Evolutionary conservation across 257 asterid species (phyloP), one percentile per base, ranked within the genome.

Genomic region (Gynochthodes officinalis): DNA sequence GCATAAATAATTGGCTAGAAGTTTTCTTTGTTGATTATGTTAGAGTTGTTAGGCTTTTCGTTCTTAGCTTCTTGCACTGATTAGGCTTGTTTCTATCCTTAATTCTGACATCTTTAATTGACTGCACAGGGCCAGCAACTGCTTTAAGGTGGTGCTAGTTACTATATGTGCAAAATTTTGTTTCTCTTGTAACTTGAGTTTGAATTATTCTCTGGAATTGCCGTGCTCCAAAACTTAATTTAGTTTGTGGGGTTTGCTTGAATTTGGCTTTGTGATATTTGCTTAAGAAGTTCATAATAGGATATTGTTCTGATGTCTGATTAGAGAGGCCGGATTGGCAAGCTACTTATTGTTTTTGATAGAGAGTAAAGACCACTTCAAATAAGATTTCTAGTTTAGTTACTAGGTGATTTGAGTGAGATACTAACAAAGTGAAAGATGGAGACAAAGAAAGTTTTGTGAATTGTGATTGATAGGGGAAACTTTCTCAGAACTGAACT

Each of bases 21-120:
- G 54, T 79, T 70, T 65, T 52, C 58, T 70, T 68, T 52, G 33
- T 1, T 44, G 65, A 58, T 54, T 64, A 49, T 70, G 32, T 72
- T 18, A 61, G 42, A 79, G 72, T 78, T 25, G 67, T 64, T 23
- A 65, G 54, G 73, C 48, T 72, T 72, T 49, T 72, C 39, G 65
- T 74, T 48, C 65, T 62, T 75, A 73, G 62, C 64, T 74, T 74
- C 76, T 78, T 76, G 68, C 66, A 27, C 21, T 74, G 62, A 59
- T 67, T 16, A 44, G 73, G 75, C 43, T 49, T 65, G 60, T 25
- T n/a, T 7, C 2, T 18, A 64, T 50, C 63, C 73, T 55, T n/a
- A 7, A 23, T n/a, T 52, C 35, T 52, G 44, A 33, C 63, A 55
- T 69, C 43, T 49, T 32, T 16, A 50, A 64, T 35, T 53, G 73